Percentiles rank a stretch among this genome's conserved stretches.
Conservation (phyloP, 164 flowering plant species). For the Santalum album region DNA sequence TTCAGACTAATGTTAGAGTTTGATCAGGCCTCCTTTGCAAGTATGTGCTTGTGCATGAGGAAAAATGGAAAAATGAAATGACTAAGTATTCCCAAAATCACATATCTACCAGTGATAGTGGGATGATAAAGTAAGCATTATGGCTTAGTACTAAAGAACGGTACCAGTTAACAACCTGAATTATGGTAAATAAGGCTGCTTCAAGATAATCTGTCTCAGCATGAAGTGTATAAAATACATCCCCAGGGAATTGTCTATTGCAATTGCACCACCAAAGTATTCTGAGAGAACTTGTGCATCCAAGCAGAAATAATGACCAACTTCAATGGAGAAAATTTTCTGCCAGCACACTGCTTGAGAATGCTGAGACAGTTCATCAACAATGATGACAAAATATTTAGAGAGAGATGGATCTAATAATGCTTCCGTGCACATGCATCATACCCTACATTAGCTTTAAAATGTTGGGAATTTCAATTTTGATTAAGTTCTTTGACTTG, state of each 20-base stretch:
- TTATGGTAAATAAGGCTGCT: conserved; percentile 69
- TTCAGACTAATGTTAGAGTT: no score
- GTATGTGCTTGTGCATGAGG: no score
- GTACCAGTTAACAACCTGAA: conserved; percentile 54
- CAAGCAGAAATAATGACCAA: conserved; percentile 87
- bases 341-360: conserved; percentile 34
- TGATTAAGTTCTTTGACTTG: no score
- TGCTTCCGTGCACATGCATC: conserved; percentile 66
- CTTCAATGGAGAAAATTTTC: conserved; percentile 52
- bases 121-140: no score
- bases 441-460: conserved; percentile 2
- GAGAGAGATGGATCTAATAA: conserved; percentile 81
- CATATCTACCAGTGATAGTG: no score
- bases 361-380: conserved; percentile 48
- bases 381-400: conserved; percentile 75
- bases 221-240: conserved; percentile 58
- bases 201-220: conserved; percentile 69
- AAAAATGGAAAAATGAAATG: no score
- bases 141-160: not conserved
- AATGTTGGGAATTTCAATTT: not conserved
- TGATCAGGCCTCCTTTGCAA: no score
- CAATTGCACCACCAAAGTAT: conserved; percentile 81
- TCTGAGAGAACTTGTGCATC: conserved; percentile 87
- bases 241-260: conserved; percentile 81
- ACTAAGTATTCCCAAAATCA: no score